phyloP scores from a whole-genome alignment of 768 basidiomycete species.

The Clavaria fumosa region DNA sequence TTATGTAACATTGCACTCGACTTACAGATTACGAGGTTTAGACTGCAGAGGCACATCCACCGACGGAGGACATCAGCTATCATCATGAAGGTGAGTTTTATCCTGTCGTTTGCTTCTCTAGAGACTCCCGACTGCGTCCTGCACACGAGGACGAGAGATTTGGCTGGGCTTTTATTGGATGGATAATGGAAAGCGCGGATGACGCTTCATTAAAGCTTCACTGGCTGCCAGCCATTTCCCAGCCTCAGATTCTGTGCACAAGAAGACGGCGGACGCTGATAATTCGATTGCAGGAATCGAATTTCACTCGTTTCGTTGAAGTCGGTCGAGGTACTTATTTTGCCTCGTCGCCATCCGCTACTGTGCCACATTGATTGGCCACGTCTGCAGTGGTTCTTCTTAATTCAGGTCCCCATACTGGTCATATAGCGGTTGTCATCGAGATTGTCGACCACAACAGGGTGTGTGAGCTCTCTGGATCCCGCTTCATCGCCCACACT shows the following conservation, averaged over 20 bases:
- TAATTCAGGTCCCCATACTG: constrained; percentile 70
- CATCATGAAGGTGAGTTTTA: no score
- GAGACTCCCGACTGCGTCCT: no score
- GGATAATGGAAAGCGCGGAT: background rate
- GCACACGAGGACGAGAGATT: no score
- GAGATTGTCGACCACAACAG: constrained; percentile 99
- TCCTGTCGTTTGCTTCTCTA: no score
- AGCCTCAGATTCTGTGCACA: background rate
- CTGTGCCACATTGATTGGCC: constrained; percentile 4
- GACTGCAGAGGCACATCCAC: no score
- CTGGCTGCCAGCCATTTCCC: background rate
- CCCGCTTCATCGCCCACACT: background rate
- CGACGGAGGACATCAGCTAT: no score
- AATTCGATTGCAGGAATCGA: constrained; percentile 41
- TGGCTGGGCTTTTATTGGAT: no score
- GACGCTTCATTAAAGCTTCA: background rate
- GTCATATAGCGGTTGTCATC: constrained; percentile 87
- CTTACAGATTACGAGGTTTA: no score
- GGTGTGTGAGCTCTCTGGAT: no score
- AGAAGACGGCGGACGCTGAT: background rate
- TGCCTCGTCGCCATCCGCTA: background rate
- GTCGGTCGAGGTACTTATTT: constrained; percentile 74
- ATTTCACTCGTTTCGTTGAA: constrained; percentile 96
- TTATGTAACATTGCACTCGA: no score
- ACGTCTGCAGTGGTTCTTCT: constrained; percentile 70